Evolutionary conservation across 2,329 filamentous ascomycete species (phyloP).

Genomic region (Colletotrichum caudatum): DNA sequence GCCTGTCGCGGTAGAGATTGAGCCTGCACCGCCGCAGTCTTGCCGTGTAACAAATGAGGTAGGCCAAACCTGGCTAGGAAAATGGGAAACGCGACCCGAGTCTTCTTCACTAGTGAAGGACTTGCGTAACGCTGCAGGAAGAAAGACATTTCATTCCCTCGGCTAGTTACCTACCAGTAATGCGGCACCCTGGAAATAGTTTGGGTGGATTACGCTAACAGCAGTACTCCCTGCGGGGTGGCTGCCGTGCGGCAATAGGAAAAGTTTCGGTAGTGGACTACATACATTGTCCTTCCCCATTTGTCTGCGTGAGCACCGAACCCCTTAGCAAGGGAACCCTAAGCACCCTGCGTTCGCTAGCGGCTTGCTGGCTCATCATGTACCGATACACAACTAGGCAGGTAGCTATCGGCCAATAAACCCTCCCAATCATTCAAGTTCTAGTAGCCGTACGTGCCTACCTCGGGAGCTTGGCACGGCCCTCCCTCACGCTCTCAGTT

Average conservation of each 20-base stretch:
- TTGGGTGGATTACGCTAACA: background rate
- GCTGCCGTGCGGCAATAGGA: slow-evolving; percentile 17
- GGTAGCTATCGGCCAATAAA: slow-evolving; percentile 17
- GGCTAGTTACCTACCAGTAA: background rate
- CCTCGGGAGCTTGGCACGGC: slow-evolving; percentile 36
- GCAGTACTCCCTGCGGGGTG: background rate
- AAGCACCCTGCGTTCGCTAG: slow-evolving; percentile 7
- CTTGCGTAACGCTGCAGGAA: slow-evolving; percentile 8
- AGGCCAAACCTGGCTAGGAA: background rate
- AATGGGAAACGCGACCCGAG: background rate
- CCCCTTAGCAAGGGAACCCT: background rate
- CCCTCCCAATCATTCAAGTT: slow-evolving; percentile 15
- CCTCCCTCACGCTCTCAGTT: slow-evolving; percentile 36
- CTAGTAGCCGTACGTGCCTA: slow-evolving; percentile 27
- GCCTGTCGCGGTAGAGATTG: background rate
- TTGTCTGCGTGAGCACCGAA: background rate
- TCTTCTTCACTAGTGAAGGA: slow-evolving; percentile 2
- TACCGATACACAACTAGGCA: background rate
- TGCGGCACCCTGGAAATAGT: background rate
- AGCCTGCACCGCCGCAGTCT: slow-evolving; percentile 1
- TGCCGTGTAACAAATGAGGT: background rate
- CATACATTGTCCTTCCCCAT: background rate
- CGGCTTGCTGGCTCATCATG: slow-evolving; percentile 1
- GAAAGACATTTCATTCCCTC: background rate
- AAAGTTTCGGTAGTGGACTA: background rate